These are phyloP conservation scores for Amyloporia xantha DNA, from an alignment of 768 basidiomycete species.

Conservation along the genomic window DNA sequence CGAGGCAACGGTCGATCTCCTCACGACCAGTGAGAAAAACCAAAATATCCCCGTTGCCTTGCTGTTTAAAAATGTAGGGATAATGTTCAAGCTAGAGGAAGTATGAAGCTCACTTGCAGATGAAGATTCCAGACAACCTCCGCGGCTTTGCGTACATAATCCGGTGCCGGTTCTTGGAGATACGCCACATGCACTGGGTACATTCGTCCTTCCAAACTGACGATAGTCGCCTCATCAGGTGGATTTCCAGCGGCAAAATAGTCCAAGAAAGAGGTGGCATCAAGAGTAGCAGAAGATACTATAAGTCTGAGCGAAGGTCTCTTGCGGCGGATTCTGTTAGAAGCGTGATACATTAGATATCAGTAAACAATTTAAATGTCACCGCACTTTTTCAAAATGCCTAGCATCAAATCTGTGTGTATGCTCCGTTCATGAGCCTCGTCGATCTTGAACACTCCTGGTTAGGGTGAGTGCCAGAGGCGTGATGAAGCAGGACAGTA, in stretches of 20 bases:
- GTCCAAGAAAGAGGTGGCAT: constrained; percentile 81
- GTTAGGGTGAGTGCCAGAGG: constrained; percentile 17
- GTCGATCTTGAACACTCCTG: constrained; percentile 58
- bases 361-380: too few relatives aligned
- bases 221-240: constrained; percentile 69
- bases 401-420: constrained; percentile 92
- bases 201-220: constrained; percentile 90
- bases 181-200: constrained; percentile 95
- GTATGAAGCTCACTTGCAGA: constrained; percentile 46
- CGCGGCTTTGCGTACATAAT: constrained; percentile 80
- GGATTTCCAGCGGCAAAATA: constrained; percentile 72
- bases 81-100: background rate
- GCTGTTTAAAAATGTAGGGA: constrained; percentile 35
- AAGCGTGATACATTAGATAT: background rate
- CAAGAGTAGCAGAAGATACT: constrained; percentile 94
- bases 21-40: constrained; percentile 94
- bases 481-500: constrained; percentile 5
- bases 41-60: constrained; percentile 81
- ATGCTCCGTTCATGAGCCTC: constrained; percentile 95
- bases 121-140: constrained; percentile 81
- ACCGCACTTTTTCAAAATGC: constrained; percentile 87
- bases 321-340: constrained; percentile 77
- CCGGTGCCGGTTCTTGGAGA: constrained; percentile 64
- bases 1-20: constrained; percentile 87
- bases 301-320: constrained; percentile 85